These are phyloP conservation scores for Globisporangium cystogenes DNA, from an alignment of 352 stramenopile genomes.

Conservation along the genomic window DNA sequence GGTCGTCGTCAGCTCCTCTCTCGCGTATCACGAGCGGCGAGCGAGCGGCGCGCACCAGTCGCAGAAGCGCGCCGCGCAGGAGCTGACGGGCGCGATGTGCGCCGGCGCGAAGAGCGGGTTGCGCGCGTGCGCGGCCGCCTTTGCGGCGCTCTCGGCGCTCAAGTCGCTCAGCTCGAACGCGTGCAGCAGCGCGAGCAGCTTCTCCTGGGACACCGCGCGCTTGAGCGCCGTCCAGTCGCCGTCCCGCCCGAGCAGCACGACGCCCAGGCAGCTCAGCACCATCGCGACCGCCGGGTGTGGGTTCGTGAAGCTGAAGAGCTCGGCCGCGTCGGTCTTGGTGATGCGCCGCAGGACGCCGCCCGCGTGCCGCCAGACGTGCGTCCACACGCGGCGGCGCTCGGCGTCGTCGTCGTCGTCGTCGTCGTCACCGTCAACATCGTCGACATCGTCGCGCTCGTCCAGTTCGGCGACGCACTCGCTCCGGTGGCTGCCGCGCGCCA, in stretches of 20 bases:
- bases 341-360: conserved; percentile 17
- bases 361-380: conserved; percentile 31
- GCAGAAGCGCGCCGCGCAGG: conserved; percentile 84
- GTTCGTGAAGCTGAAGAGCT: conserved; percentile 78
- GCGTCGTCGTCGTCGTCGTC: neutral
- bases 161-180: conserved; percentile 39
- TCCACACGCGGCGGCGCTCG: conserved; percentile 21
- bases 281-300: conserved; percentile 74
- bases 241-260: conserved; percentile 43
- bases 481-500: neutral
- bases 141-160: conserved; percentile 21
- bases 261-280: conserved; percentile 55
- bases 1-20: too few relatives aligned
- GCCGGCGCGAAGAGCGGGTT: conserved; percentile 64
- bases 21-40: too few relatives aligned
- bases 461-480: neutral
- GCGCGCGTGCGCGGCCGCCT: conserved; percentile 38
- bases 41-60: too few relatives aligned
- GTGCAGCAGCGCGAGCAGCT: conserved; percentile 41
- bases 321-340: conserved; percentile 65
- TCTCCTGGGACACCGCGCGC: conserved; percentile 56
- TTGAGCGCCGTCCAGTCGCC: conserved; percentile 43
- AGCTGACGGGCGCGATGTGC: conserved; percentile 77
- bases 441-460: conserved; percentile 3
- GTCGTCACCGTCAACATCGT: too few relatives aligned